Evolutionary conservation across 1,139 yeast genomes (phyloP).

Genomic region (Saccharomyces hybrid): DNA sequence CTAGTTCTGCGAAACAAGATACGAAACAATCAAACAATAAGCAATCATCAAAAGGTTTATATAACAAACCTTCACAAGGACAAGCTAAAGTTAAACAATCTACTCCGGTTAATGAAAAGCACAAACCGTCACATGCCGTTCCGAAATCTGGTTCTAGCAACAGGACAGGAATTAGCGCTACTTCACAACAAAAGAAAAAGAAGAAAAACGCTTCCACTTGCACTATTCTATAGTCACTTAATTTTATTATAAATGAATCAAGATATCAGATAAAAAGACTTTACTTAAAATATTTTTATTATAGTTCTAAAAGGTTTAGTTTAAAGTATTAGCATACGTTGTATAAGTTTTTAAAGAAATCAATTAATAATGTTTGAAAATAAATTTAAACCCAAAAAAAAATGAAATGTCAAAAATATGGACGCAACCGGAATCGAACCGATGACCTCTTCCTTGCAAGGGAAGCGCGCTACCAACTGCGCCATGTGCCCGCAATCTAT

Average conservation of each 20-base stretch:
- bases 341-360: neutral
- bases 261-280: neutral
- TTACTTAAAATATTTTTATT: too few relatives aligned
- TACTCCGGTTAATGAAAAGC: neutral
- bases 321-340: neutral
- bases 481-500: slow-evolving; percentile 58
- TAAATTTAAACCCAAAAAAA: slow-evolving; percentile 10
- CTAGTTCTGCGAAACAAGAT: neutral
- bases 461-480: slow-evolving; percentile 84
- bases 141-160: neutral
- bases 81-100: neutral
- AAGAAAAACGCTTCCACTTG: neutral
- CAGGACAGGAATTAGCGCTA: neutral
- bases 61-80: neutral
- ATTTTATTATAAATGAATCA: neutral
- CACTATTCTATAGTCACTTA: neutral
- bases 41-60: neutral
- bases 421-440: slow-evolving; percentile 10
- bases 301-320: neutral
- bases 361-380: too few relatives aligned
- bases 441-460: slow-evolving; percentile 58
- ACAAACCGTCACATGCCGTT: neutral
- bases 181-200: neutral
- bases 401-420: slow-evolving; percentile 6
- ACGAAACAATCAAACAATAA: neutral